Conservation (phyloP, 192 early-diverging fungal species). For the Paraglomus occultum region DNA sequence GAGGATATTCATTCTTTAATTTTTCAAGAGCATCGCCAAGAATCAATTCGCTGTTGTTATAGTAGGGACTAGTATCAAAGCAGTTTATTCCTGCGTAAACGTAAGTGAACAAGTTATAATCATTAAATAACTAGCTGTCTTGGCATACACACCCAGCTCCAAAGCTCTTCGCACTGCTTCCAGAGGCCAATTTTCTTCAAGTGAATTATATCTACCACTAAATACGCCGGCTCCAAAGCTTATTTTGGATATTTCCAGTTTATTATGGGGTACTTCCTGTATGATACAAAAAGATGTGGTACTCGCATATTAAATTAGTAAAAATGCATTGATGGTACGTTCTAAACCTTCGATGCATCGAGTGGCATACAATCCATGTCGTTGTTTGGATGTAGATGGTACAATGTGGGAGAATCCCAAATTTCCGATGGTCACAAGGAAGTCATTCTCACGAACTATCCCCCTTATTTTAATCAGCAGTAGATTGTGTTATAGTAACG, state of each 20-base stretch:
- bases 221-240: conserved; percentile 55
- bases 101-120: neutral
- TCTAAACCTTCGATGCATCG: no score
- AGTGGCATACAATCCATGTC: no score
- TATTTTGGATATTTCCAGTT: conserved; percentile 43
- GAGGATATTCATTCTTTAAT: conserved; percentile 52
- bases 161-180: conserved; percentile 50
- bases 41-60: conserved; percentile 62
- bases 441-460: no score
- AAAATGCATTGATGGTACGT: no score
- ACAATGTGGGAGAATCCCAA: no score
- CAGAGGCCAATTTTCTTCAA: conserved; percentile 46
- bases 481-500: no score
- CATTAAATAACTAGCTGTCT: neutral
- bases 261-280: conserved; percentile 32
- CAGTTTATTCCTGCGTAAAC: conserved; percentile 54
- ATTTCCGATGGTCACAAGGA: no score
- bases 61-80: conserved; percentile 75
- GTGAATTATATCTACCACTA: conserved; percentile 46
- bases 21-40: conserved; percentile 58
- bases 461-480: no score
- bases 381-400: no score
- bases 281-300: no score
- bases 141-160: conserved; percentile 36
- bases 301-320: no score